Percentiles rank a stretch among this genome's conserved stretches.
Conservation (phyloP, 129 eudicot genomes). For the Chrysanthemum lavandulifolium region DNA sequence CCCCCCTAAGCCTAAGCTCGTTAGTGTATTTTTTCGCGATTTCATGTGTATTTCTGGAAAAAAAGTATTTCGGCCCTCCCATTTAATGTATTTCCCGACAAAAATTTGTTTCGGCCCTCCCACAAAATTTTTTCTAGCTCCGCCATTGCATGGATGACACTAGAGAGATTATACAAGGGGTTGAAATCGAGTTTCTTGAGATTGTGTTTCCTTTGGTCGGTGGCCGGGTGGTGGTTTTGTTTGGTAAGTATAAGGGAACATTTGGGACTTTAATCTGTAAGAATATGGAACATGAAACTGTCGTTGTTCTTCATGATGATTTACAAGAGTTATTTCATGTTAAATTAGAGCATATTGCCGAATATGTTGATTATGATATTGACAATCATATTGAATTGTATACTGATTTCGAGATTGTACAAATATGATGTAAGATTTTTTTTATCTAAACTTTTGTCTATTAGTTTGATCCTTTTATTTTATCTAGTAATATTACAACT, state of each 20-base stretch:
- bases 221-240: slow-evolving; percentile 68
- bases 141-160: slow-evolving; percentile 55
- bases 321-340: slow-evolving; percentile 54
- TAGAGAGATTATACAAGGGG: slow-evolving; percentile 71
- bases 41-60: too few relatives aligned
- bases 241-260: slow-evolving; percentile 76
- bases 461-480: too few relatives aligned
- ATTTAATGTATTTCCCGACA: too few relatives aligned
- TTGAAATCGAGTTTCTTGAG: slow-evolving; percentile 65
- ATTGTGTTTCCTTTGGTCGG: slow-evolving; percentile 77
- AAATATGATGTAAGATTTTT: too few relatives aligned
- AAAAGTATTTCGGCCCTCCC: too few relatives aligned
- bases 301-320: slow-evolving; percentile 75
- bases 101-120: too few relatives aligned
- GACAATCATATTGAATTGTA: neutral
- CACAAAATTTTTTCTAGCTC: too few relatives aligned
- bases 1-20: too few relatives aligned
- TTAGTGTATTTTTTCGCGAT: too few relatives aligned
- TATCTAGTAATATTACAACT: too few relatives aligned
- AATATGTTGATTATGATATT: slow-evolving; percentile 62
- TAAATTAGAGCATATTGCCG: slow-evolving; percentile 77
- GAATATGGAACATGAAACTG: slow-evolving; percentile 68
- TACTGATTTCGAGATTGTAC: too few relatives aligned
- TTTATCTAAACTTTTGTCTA: too few relatives aligned
- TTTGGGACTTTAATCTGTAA: slow-evolving; percentile 60